Conservation (phyloP, 2,329 filamentous ascomycete species). For the Alternaria atra region DNA sequence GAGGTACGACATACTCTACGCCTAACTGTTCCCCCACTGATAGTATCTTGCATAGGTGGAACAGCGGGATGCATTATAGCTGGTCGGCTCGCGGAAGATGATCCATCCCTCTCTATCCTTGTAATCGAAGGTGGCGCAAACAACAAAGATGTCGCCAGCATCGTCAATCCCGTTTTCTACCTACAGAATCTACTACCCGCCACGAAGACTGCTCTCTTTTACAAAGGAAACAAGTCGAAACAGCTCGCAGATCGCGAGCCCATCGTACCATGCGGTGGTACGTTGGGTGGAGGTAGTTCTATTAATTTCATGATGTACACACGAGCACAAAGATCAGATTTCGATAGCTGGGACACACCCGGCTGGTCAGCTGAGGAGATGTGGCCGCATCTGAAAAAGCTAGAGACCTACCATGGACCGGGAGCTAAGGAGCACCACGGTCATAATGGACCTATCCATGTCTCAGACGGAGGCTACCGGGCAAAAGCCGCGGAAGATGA, state of each 20-base stretch:
- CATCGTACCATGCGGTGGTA: conserved; percentile 57
- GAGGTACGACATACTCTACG: conserved; percentile 46
- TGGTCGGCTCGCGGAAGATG: conserved; percentile 55
- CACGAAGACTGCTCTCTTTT: conserved; percentile 63
- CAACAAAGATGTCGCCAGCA: conserved; percentile 60
- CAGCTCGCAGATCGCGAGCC: conserved; percentile 58
- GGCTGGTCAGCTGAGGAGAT: conserved; percentile 64
- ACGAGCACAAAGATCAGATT: conserved; percentile 58
- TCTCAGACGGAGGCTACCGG: conserved; percentile 62
- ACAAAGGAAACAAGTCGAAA: conserved; percentile 58
- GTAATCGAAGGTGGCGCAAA: conserved; percentile 65
- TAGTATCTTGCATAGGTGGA: conserved; percentile 20
- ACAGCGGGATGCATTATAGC: conserved; percentile 59
- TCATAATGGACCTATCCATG: conserved; percentile 62
- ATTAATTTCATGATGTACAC: conserved; percentile 57
- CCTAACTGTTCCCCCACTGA: neutral
- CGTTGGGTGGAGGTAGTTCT: conserved; percentile 67
- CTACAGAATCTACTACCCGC: conserved; percentile 58
- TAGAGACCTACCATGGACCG: conserved; percentile 66
- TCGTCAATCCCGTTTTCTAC: conserved; percentile 64
- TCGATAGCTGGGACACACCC: conserved; percentile 62
- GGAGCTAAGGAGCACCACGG: conserved; percentile 61
- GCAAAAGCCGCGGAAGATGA: conserved; percentile 55
- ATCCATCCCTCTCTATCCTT: conserved; percentile 41
- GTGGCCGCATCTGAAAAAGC: conserved; percentile 63